These are phyloP conservation scores for Pichia sp. DNA, from an alignment of 1,139 yeast species.

Conservation along the genomic window DNA sequence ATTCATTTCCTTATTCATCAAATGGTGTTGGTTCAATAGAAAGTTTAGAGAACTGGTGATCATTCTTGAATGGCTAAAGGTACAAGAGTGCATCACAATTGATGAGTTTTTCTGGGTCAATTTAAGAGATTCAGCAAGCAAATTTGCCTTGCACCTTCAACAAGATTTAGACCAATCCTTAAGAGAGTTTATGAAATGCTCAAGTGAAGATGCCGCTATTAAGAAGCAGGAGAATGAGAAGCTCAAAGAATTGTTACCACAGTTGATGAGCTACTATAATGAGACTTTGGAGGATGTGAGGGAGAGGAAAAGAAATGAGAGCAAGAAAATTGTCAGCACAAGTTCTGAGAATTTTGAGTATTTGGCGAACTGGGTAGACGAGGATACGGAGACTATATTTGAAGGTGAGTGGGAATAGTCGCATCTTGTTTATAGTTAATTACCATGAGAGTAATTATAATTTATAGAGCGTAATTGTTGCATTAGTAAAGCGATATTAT, in stretches of 20 bases:
- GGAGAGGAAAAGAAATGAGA: constrained; percentile 4
- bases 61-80: constrained; percentile 18
- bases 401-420: constrained; percentile 6
- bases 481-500: too few relatives aligned
- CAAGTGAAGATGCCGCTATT: constrained; percentile 1
- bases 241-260: constrained; percentile 6
- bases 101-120: constrained; percentile 16
- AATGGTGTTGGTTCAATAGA: constrained; percentile 14
- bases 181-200: too few relatives aligned
- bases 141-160: too few relatives aligned
- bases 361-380: constrained; percentile 16
- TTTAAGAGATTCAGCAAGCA: too few relatives aligned
- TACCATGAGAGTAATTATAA: too few relatives aligned
- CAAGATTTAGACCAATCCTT: too few relatives aligned
- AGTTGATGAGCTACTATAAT: constrained; percentile 13
- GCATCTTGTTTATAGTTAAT: too few relatives aligned
- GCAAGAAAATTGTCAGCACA: constrained; percentile 7
- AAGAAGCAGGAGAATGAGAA: constrained; percentile 5
- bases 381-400: constrained; percentile 11
- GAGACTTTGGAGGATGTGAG: constrained; percentile 11
- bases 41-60: constrained; percentile 15
- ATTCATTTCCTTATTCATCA: constrained; percentile 17
- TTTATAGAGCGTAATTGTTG: too few relatives aligned
- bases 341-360: constrained; percentile 9
- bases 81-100: constrained; percentile 12